Percentiles rank a stretch among this genome's conserved stretches.
These are phyloP conservation scores for Phytophthora cryptogea DNA, from an alignment of 352 stramenopile species.

Conservation along the genomic window DNA sequence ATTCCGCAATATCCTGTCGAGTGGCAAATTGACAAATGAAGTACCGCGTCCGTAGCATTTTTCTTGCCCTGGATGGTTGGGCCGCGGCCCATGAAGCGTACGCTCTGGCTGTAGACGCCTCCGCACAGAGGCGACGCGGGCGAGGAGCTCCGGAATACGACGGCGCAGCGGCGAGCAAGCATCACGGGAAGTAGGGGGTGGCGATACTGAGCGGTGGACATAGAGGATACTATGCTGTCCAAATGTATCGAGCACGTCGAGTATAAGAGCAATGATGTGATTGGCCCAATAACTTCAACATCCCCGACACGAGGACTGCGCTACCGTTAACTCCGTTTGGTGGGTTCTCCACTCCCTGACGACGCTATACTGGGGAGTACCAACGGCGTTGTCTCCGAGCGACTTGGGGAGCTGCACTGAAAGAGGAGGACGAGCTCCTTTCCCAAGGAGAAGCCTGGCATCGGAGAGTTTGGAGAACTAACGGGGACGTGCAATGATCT, in stretches of 20 bases:
- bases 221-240: not conserved
- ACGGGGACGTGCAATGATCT: not conserved
- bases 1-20: too few relatives aligned
- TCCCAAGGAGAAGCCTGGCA: not conserved
- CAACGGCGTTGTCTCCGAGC: too few relatives aligned
- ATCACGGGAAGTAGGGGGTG: conserved; percentile 4
- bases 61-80: conserved; percentile 85
- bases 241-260: conserved; percentile 5
- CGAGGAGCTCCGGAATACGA: conserved; percentile 7
- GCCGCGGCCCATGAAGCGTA: conserved; percentile 77
- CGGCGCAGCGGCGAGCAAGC: conserved; percentile 19
- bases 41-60: conserved; percentile 77
- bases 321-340: too few relatives aligned
- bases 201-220: not conserved
- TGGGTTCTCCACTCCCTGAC: too few relatives aligned
- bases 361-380: too few relatives aligned
- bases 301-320: too few relatives aligned
- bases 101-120: conserved; percentile 43
- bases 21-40: not conserved
- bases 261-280: not conserved
- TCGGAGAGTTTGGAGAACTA: not conserved
- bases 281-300: conserved; percentile 17
- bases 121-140: not conserved
- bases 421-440: not conserved
- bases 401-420: not conserved